Evolutionary conservation across 1,139 yeast species (phyloP).

Genomic region (Zygoascus sp.): DNA sequence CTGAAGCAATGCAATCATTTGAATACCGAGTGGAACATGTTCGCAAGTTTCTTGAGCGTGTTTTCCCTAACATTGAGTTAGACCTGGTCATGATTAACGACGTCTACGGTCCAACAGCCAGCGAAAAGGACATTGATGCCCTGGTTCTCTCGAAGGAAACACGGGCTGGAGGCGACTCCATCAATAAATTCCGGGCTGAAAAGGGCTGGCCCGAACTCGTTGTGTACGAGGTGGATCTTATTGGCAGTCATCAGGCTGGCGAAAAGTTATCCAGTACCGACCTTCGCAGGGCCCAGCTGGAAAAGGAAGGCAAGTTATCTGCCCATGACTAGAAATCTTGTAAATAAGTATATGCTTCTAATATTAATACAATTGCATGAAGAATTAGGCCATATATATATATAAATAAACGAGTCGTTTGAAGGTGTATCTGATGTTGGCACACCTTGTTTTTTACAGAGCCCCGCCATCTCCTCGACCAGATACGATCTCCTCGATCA

Average conservation of each 20-base stretch:
- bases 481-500: conserved; percentile 47
- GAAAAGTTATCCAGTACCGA: conserved; percentile 84
- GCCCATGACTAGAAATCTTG: not conserved
- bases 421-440: too few species aligned
- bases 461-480: not conserved
- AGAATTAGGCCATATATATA: too few species aligned
- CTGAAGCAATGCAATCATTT: conserved; percentile 60
- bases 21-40: conserved; percentile 49
- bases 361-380: not conserved
- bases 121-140: conserved; percentile 68
- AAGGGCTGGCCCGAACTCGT: conserved; percentile 52
- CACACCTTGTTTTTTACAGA: not conserved
- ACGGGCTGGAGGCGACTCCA: conserved; percentile 62
- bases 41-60: conserved; percentile 43
- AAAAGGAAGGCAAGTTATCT: not conserved
- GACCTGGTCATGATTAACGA: conserved; percentile 65
- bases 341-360: not conserved
- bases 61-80: conserved; percentile 43
- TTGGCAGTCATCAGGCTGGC: conserved; percentile 55
- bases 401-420: too few species aligned
- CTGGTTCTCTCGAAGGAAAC: conserved; percentile 82
- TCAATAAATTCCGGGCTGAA: conserved; percentile 59
- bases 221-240: conserved; percentile 60
- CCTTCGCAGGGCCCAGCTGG: conserved; percentile 36
- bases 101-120: conserved; percentile 92